Conservation (phyloP, 2,329 filamentous ascomycete genomes). For the Verticillium tricorpus region DNA sequence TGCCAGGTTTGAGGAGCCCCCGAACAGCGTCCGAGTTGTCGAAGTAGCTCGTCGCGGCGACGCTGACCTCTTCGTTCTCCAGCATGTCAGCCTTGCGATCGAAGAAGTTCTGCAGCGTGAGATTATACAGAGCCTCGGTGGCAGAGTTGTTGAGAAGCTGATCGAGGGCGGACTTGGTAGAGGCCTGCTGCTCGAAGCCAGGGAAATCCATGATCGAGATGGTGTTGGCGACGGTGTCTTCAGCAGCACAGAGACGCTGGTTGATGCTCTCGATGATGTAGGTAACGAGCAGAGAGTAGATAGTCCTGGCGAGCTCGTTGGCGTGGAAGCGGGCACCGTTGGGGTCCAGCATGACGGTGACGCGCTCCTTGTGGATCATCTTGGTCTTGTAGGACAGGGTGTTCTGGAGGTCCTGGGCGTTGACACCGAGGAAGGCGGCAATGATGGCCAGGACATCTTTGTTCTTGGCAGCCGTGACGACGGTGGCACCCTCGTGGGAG, state of each 20-base stretch:
- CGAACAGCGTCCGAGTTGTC: slow-evolving; percentile 95
- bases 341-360: slow-evolving; percentile 97
- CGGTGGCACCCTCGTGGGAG: slow-evolving; percentile 89
- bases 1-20: slow-evolving; percentile 85
- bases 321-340: slow-evolving; percentile 86
- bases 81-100: slow-evolving; percentile 89
- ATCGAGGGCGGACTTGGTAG: slow-evolving; percentile 81
- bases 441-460: slow-evolving; percentile 83
- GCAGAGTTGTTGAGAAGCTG: slow-evolving; percentile 94
- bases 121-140: slow-evolving; percentile 86
- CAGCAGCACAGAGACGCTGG: slow-evolving; percentile 77
- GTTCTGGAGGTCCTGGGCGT: slow-evolving; percentile 73
- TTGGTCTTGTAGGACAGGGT: slow-evolving; percentile 95
- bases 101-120: slow-evolving; percentile 93
- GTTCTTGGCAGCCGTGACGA: slow-evolving; percentile 83
- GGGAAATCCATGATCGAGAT: slow-evolving; percentile 95
- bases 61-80: slow-evolving; percentile 87
- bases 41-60: slow-evolving; percentile 92
- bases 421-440: slow-evolving; percentile 90
- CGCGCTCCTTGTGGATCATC: slow-evolving; percentile 90
- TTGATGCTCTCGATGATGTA: slow-evolving; percentile 94
- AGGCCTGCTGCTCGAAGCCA: slow-evolving; percentile 79
- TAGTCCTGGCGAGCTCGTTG: slow-evolving; percentile 85
- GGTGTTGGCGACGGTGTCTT: slow-evolving; percentile 88
- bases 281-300: slow-evolving; percentile 91